Evolutionary conservation across 1,139 yeast genomes (phyloP).

Genomic region (Protomyces inouyei): DNA sequence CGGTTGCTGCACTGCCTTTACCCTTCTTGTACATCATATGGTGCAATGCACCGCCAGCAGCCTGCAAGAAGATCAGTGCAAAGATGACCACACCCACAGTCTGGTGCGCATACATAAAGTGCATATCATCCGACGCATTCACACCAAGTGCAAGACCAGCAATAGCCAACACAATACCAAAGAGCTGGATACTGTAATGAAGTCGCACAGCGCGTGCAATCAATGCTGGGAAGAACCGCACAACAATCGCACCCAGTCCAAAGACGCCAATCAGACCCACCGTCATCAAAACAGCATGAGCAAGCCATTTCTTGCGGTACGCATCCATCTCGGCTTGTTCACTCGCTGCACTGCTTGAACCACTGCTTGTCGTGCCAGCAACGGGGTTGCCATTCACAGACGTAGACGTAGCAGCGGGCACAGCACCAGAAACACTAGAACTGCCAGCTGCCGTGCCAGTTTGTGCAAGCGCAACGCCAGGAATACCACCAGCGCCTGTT

Average conservation of each 20-base stretch:
- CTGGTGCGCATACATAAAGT: slow-evolving; percentile 6
- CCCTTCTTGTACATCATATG: background rate
- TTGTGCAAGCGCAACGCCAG: background rate
- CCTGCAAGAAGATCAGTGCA: background rate
- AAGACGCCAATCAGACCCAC: background rate
- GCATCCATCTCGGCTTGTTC: background rate
- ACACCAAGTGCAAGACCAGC: slow-evolving; percentile 3
- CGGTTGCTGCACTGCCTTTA: background rate
- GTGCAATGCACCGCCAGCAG: background rate
- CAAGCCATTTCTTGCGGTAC: background rate
- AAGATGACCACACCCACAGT: slow-evolving; percentile 9
- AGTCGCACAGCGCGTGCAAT: background rate
- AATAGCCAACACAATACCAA: background rate
- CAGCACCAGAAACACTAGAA: background rate
- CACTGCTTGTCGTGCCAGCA: background rate
- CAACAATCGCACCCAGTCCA: slow-evolving; percentile 2
- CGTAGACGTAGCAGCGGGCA: background rate
- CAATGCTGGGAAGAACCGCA: slow-evolving; percentile 5
- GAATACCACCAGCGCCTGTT: background rate
- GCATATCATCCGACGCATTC: background rate
- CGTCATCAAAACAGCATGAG: slow-evolving; percentile 6
- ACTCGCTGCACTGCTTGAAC: background rate
- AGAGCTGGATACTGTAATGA: background rate
- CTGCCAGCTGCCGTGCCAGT: background rate
- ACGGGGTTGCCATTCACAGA: background rate